Conservation (phyloP, 1,139 yeast species). For the Blastobotrys ciferrii region DNA sequence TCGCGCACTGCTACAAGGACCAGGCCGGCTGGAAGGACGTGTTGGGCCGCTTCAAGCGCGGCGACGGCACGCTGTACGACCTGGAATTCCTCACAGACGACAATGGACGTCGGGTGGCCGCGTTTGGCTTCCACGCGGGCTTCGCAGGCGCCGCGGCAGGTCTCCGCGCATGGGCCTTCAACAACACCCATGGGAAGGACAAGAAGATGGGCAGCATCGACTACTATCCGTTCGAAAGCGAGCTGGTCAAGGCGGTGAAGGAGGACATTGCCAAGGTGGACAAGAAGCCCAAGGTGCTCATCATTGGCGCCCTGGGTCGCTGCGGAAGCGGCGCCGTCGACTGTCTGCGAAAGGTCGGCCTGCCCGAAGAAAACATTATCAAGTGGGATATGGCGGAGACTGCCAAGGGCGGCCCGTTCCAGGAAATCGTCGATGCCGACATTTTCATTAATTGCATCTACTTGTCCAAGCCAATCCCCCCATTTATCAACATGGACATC, state of each 20-base stretch:
- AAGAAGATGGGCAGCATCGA: slow-evolving; percentile 62
- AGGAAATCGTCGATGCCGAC: slow-evolving; percentile 82
- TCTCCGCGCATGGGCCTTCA: slow-evolving; percentile 89
- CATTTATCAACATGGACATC: slow-evolving; percentile 70
- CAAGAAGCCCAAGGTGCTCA: slow-evolving; percentile 71
- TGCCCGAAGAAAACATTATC: slow-evolving; percentile 77
- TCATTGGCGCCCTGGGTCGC: slow-evolving; percentile 97
- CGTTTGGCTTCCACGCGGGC: slow-evolving; percentile 97
- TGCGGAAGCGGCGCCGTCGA: slow-evolving; percentile 99
- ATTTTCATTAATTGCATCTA: slow-evolving; percentile 95
- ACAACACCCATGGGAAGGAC: slow-evolving; percentile 67
- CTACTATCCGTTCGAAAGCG: slow-evolving; percentile 80
- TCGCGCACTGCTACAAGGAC: slow-evolving; percentile 97
- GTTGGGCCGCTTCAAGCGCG: slow-evolving; percentile 80
- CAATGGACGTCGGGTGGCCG: slow-evolving; percentile 97
- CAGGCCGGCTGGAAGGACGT: slow-evolving; percentile 98
- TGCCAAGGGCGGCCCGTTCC: slow-evolving; percentile 93
- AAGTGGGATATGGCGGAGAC: slow-evolving; percentile 99
- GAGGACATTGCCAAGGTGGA: slow-evolving; percentile 61
- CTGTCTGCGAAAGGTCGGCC: slow-evolving; percentile 75
- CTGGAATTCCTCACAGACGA: slow-evolving; percentile 92
- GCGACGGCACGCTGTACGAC: slow-evolving; percentile 87
- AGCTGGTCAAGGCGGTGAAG: slow-evolving; percentile 62
- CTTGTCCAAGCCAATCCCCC: slow-evolving; percentile 88
- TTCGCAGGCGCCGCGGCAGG: slow-evolving; percentile 99